A percentile compares a stretch with the other conserved stretches of the same genome.
Evolutionary conservation across 805 yeast genomes (phyloP).

Genomic region (Lipomyces yamadae): DNA sequence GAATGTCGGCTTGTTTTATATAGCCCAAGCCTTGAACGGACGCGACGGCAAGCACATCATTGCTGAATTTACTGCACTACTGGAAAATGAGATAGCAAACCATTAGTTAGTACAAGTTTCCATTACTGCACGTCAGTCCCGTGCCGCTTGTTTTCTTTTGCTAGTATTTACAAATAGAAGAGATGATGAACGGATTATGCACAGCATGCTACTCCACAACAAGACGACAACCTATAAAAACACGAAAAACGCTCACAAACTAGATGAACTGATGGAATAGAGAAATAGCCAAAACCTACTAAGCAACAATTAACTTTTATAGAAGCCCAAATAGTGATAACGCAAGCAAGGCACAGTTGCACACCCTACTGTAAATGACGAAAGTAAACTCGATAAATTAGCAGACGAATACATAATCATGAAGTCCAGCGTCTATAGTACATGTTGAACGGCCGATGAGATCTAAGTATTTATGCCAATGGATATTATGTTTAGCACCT

Average conservation of each 20-base stretch:
- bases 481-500: background rate
- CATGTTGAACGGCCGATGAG: background rate
- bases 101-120: background rate
- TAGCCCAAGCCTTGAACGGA: constrained; percentile 16
- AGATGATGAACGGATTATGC: background rate
- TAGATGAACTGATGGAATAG: background rate
- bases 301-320: background rate
- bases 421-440: constrained; percentile 2
- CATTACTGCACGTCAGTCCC: background rate
- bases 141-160: too few species aligned
- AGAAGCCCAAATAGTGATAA: background rate
- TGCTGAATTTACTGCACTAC: background rate
- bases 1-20: constrained; percentile 36
- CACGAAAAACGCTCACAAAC: background rate
- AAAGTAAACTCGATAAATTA: background rate
- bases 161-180: too few species aligned
- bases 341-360: background rate
- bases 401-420: background rate
- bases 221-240: background rate
- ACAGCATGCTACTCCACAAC: background rate
- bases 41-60: constrained; percentile 7
- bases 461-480: background rate
- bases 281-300: background rate
- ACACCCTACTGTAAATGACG: background rate
- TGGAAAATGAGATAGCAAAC: constrained; percentile 5